Evolutionary conservation across 1,284 basidiomycete genomes (phyloP), one percentile per base, ranked within the genome.

Genomic region (Wallemia mellicola): DNA sequence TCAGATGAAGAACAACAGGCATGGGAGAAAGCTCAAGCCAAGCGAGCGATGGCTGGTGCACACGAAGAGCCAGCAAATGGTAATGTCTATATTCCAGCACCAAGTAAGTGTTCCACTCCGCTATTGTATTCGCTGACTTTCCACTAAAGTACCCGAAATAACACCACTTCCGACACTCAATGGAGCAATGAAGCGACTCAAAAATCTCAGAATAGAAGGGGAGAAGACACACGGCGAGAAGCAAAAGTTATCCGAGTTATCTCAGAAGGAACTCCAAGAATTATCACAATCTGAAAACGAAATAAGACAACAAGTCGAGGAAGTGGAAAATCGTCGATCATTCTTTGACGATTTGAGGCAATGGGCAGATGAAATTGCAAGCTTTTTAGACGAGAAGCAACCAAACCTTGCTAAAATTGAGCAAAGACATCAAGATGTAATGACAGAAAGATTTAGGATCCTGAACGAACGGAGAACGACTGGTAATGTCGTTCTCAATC

Each of bases 331-430:
- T 57, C 92, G 92, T 69, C 74, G 83, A 57, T 80, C 81, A 54
- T 95, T 87, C 86, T 89, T 92, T 64, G 74, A 74, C 17, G 79
- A 80, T 59, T 87, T 95, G 71, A 76, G 76, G 61, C 81, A 83
- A 48, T 91, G 86, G 81, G 74, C 91, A 0, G 89, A 95, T 68
- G 79, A 79, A 64, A 77, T 94, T 2, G 88, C 86, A 1, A 76
- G 76, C 2, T 94, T 95, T 68, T 72, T 95, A 32, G 88, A 92
- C 66, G 86, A 88, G 68, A 95, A 95, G 79, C 86, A 86, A 54
- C 32, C n/a, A 15, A n/a, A 73, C 59, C 73, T 95, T 19, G 87
- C 92, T 67, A 79, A 77, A 60, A 76, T 92, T n/a, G 89, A 94
- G 68, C 76, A 79, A 27, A 83, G 88, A 62, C 76, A 86, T 63